Base-by-base conservation (phyloP, 1,139 yeast genomes). In the Saccharomyces hybrid region DNA sequence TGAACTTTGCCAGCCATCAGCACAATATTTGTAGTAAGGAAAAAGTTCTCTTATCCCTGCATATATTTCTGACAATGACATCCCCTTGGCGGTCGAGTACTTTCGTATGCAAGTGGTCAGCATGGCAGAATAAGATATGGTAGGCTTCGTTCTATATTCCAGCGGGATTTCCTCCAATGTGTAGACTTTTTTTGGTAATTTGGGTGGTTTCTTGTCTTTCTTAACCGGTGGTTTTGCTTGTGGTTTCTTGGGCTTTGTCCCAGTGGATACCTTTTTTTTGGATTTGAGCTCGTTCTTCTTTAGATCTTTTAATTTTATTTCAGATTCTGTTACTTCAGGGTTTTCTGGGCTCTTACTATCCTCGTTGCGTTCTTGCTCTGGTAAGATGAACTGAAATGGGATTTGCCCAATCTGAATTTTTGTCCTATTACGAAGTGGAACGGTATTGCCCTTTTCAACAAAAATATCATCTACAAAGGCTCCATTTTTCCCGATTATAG, bases 1-100 rank as follows among this genome's bases (percentile, higher is more conserved):
- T 0, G 95, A 82, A 66, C 88, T 85, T 72, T 93, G 99, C 99
- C 99, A 93, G 2, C 98, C 98, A 69, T 90, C 96, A 1, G 95
- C 90, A 66, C 97, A 90, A 71, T 88, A 93, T 66, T 85, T 81
- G 71, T 88, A 93, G 71, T 88, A 93, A 1, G 98, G 99, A 69
- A 87, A 91, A 9, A 86, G 73, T 47, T 88, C 96, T 67, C 87
- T 87, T 52, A 93, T 88, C 1, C 90, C 88, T 54, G 86, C 88
- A 68, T 88, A 86, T 49, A 93, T 88, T 61, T 90, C 97, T 11
- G 88, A 82, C 51, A 93, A 73, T 0, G 96, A 86, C 79, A 89
- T 80, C 16, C 96, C 96, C 49, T 80, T 78, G 3, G 81, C 78
- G 1, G 82, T 79, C 1, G 84, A 80, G 60, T 78, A 78, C 34